These are phyloP conservation scores for Arachnomyces sp. DNA, from an alignment of 2,329 filamentous ascomycete species.

Conservation along the genomic window DNA sequence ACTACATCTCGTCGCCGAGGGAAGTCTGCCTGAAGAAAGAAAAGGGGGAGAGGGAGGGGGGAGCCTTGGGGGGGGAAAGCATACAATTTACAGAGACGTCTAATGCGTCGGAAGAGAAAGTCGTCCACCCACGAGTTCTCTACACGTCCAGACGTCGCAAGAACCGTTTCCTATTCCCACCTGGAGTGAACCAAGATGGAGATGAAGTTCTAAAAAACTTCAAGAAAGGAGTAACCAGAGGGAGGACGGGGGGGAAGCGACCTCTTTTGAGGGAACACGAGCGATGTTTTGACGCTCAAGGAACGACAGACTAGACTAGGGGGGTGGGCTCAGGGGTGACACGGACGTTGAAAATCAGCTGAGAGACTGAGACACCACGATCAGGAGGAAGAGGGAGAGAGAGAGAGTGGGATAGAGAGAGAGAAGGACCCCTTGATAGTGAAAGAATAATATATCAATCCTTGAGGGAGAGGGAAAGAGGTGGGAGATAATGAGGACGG, in stretches of 20 bases:
- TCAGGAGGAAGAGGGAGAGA: neutral
- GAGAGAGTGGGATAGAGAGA: neutral
- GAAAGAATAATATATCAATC: neutral
- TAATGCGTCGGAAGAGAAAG: no score
- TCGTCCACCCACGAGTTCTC: no score
- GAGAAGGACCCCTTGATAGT: neutral
- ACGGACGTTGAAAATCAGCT: neutral
- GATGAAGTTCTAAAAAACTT: no score
- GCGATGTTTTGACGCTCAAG: no score
- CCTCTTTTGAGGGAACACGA: no score
- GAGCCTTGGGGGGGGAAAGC: no score
- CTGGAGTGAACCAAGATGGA: no score
- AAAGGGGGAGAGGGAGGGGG: conserved; percentile 2
- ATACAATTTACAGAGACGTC: no score
- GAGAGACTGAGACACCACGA: neutral
- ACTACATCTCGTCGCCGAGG: neutral
- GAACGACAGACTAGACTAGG: neutral
- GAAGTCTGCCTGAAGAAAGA: neutral
- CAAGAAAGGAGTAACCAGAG: no score
- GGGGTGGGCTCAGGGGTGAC: neutral
- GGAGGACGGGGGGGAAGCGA: no score
- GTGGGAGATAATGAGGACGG: neutral
- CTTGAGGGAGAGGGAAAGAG: neutral
- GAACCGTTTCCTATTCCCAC: no score
- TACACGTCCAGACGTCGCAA: no score